Evolutionary conservation across 768 basidiomycete species (phyloP).

Genomic region (Boletus huronensis): DNA sequence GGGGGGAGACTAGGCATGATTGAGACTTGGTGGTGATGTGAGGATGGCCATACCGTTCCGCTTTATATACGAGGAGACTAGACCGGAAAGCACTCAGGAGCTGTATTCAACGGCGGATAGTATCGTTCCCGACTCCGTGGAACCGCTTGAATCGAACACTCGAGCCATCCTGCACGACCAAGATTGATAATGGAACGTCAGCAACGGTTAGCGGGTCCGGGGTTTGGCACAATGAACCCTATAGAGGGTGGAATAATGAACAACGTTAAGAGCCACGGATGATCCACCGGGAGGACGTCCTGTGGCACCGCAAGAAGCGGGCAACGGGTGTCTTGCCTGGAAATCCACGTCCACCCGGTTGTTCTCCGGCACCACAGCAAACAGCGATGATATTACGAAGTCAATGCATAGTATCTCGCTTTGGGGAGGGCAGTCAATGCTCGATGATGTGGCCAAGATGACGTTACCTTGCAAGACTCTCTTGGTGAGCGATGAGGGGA

Average conservation of each 20-base stretch:
- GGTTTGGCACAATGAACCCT: not conserved
- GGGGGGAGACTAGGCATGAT: conserved; percentile 17
- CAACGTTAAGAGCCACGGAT: conserved; percentile 13
- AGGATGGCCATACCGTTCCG: not conserved
- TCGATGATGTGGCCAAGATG: not conserved
- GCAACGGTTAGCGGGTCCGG: not conserved
- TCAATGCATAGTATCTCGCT: not conserved
- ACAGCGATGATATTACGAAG: not conserved
- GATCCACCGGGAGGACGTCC: not conserved
- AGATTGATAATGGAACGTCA: conserved; percentile 3
- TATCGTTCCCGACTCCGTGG: not conserved
- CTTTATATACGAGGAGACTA: conserved; percentile 6
- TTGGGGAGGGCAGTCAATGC: not conserved
- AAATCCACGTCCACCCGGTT: not conserved
- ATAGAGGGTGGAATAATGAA: not conserved
- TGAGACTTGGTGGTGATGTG: conserved; percentile 12
- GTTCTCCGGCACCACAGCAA: conserved; percentile 5
- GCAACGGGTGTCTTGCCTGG: not conserved
- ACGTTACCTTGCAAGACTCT: not conserved
- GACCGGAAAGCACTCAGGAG: not conserved
- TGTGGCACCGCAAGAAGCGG: not conserved
- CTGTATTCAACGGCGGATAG: not conserved
- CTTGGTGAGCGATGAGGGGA: not conserved
- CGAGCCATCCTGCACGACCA: conserved; percentile 19
- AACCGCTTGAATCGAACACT: conserved; percentile 4